Percentiles rank a stretch among this genome's conserved stretches.
Evolutionary conservation across 2,329 filamentous ascomycete species (phyloP).

Genomic region (Pseudogymnoascus sp.): DNA sequence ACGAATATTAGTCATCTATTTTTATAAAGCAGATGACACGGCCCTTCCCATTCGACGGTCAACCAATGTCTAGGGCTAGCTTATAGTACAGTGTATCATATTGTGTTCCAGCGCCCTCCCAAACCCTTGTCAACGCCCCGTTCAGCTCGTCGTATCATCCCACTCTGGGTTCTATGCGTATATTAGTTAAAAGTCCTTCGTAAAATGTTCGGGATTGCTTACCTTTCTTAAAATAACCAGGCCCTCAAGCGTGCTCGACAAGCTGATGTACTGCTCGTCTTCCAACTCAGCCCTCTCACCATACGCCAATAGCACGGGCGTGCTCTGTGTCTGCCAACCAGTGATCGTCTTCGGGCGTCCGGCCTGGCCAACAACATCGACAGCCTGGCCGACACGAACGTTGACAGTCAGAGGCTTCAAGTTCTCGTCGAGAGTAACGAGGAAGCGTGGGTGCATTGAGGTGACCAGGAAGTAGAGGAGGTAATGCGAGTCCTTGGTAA

Average conservation of each 20-base stretch:
- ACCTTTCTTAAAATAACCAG: conserved; percentile 97
- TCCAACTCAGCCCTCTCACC: conserved; percentile 95
- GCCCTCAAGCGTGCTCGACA: conserved; percentile 87
- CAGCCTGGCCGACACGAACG: conserved; percentile 93
- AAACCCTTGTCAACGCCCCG: conserved; percentile 3
- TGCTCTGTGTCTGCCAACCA: conserved; percentile 98
- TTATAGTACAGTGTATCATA: conserved; percentile 9
- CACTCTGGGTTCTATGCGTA: conserved; percentile 36
- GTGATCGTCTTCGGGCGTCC: conserved; percentile 98
- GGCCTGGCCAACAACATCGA: conserved; percentile 95
- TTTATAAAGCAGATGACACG: conserved; percentile 5
- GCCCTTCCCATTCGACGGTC: conserved; percentile 4
- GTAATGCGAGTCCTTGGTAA: conserved; percentile 66
- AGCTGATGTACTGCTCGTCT: conserved; percentile 91
- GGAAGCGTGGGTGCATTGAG: conserved; percentile 93
- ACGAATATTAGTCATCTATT: conserved; percentile 5
- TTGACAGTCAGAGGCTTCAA: conserved; percentile 91
- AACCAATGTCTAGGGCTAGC: conserved; percentile 7
- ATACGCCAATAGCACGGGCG: conserved; percentile 89
- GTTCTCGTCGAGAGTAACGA: conserved; percentile 91
- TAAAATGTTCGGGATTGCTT: conserved; percentile 28
- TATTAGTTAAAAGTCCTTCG: not conserved
- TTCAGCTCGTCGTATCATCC: conserved; percentile 23
- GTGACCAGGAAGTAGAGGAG: conserved; percentile 95
- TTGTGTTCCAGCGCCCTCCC: conserved; percentile 6